phyloP scores from a whole-genome alignment of 805 yeast genomes.

The Hyphopichia homilentoma region DNA sequence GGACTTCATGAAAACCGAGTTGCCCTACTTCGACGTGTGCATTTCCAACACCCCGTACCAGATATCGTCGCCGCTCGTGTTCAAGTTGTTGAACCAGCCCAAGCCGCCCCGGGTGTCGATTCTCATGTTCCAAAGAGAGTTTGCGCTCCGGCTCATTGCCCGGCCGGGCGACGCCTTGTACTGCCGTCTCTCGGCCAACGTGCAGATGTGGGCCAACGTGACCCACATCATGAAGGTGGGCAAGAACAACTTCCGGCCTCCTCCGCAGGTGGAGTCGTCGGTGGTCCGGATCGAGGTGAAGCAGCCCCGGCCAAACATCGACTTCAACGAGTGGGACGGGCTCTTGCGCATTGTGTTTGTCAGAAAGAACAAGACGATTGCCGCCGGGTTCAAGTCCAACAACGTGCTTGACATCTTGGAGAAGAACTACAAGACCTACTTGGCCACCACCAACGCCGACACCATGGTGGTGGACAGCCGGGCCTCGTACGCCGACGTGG shows the following conservation, averaged over 20 bases:
- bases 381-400: constrained; percentile 85
- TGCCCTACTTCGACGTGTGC: constrained; percentile 94
- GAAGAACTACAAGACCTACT: constrained; percentile 78
- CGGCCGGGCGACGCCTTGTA: constrained; percentile 95
- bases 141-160: constrained; percentile 88
- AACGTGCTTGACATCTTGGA: constrained; percentile 80
- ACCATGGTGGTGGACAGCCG: constrained; percentile 37
- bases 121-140: constrained; percentile 97
- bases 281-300: constrained; percentile 93
- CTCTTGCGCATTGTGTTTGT: constrained; percentile 86
- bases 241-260: constrained; percentile 93
- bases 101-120: constrained; percentile 93
- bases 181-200: constrained; percentile 92
- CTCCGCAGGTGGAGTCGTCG: constrained; percentile 96
- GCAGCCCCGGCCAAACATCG: constrained; percentile 89
- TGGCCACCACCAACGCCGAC: constrained; percentile 49
- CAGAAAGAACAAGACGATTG: constrained; percentile 87
- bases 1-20: constrained; percentile 91
- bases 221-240: constrained; percentile 99
- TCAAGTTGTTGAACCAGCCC: constrained; percentile 85
- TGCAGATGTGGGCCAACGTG: constrained; percentile 99
- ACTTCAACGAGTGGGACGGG: constrained; percentile 97
- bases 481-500: constrained; percentile 41
- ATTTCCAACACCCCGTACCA: constrained; percentile 97
- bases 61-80: constrained; percentile 93